Conservation (phyloP, 208 protist species). For the Giardia muris region DNA sequence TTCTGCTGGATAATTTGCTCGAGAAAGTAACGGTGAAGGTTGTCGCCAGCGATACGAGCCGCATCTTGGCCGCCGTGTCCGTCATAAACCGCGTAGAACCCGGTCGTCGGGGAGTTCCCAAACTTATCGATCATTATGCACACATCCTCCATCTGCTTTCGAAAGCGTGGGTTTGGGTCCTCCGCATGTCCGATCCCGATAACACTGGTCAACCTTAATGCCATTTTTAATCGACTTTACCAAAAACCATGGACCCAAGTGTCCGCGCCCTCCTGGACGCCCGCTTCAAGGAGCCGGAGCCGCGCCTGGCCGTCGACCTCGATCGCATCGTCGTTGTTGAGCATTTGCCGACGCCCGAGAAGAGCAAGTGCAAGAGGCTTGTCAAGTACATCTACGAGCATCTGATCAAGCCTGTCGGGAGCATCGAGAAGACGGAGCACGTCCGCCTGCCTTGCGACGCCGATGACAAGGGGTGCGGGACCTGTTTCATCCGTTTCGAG, state of each 20-base stretch:
- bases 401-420: not conserved
- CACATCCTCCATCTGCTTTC: slow-evolving; percentile 27
- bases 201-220: slow-evolving; percentile 6
- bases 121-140: slow-evolving; percentile 18
- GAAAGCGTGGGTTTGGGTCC: slow-evolving; percentile 19
- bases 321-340: not conserved
- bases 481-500: not conserved
- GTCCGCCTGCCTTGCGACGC: not conserved
- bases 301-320: not conserved
- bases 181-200: slow-evolving; percentile 21
- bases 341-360: not conserved
- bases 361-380: not conserved
- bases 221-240: not conserved
- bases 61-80: slow-evolving; percentile 19
- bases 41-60: not conserved
- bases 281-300: not conserved
- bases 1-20: not conserved
- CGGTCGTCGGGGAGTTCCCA: not conserved
- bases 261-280: not conserved
- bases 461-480: not conserved
- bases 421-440: not conserved
- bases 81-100: slow-evolving; percentile 33
- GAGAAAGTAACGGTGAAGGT: slow-evolving; percentile 8
- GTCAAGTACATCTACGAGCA: not conserved
- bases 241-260: not conserved